Conservation (phyloP, 495 filamentous ascomycete species). For the Xylaria grammica region DNA sequence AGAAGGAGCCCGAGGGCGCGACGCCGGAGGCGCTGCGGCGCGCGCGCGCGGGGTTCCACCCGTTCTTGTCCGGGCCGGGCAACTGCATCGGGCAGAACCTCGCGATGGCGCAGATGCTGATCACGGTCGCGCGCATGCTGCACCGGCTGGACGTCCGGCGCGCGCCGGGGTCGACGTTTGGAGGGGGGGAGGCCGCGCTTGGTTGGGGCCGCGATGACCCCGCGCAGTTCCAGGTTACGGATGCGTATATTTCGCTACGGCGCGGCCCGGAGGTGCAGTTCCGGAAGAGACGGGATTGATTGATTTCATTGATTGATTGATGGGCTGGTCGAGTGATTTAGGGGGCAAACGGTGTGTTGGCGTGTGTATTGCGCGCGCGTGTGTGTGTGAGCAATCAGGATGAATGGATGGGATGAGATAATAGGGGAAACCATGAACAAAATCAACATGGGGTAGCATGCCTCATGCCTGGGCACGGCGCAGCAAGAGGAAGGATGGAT, state of each 20-base stretch:
- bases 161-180: constrained; percentile 20
- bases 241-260: constrained; percentile 19
- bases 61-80: constrained; percentile 32
- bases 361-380: no score
- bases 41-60: constrained; percentile 17
- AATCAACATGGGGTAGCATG: no score
- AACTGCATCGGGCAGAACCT: constrained; percentile 40
- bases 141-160: constrained; percentile 19
- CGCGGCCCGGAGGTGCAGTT: constrained; percentile 27
- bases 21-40: constrained; percentile 22
- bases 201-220: constrained; percentile 13
- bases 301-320: no score
- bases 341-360: no score
- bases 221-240: constrained; percentile 24
- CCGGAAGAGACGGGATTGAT: constrained; percentile 13
- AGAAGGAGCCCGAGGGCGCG: constrained; percentile 19
- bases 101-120: constrained; percentile 35
- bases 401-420: no score
- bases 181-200: constrained; percentile 2
- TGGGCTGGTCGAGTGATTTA: no score
- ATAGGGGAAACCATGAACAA: no score
- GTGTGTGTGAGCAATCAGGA: no score
- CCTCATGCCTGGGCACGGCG: no score
- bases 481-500: no score
- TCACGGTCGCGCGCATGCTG: constrained; percentile 30